These are phyloP conservation scores for Amesomyces nigricolor DNA, from an alignment of 2,329 filamentous ascomycete genomes.

Conservation along the genomic window DNA sequence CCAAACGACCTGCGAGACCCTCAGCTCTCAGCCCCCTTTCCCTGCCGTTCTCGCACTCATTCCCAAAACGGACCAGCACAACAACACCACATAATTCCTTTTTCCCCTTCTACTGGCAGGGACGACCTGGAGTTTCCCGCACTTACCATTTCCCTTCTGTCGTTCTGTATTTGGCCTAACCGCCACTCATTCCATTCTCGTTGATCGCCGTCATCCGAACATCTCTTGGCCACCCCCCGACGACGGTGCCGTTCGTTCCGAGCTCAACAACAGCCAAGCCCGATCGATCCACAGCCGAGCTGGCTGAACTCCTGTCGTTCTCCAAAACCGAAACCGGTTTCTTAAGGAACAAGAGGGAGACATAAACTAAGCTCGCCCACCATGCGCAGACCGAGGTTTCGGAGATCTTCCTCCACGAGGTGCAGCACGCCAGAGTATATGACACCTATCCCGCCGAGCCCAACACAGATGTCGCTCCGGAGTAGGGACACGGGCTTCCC, in stretches of 20 bases:
- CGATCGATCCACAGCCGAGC: constrained; percentile 7
- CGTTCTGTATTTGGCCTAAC: neutral
- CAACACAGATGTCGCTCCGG: constrained; percentile 18
- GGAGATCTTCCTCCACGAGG: constrained; percentile 12
- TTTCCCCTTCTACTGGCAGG: neutral
- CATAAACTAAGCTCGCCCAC: constrained; percentile 8
- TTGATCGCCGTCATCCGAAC: constrained; percentile 4
- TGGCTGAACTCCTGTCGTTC: neutral
- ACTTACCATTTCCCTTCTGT: neutral
- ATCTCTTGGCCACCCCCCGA: neutral
- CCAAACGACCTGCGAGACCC: neutral
- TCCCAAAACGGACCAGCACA: neutral
- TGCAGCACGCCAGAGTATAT: constrained; percentile 19
- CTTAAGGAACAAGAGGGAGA: neutral
- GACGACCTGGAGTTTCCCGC: constrained; percentile 18
- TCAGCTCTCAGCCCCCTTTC: neutral
- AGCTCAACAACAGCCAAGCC: neutral
- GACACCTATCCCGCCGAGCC: constrained; percentile 11
- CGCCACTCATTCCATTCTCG: constrained; percentile 10
- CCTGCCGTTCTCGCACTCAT: neutral
- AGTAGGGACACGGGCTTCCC: constrained; percentile 46
- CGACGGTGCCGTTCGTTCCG: constrained; percentile 4
- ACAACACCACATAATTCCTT: neutral
- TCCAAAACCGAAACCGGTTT: neutral
- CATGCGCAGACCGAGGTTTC: constrained; percentile 24